Evolutionary conservation across 2,329 filamentous ascomycete species (phyloP), one percentile per base, ranked within the genome.

Genomic region (Fusarium sp.): DNA sequence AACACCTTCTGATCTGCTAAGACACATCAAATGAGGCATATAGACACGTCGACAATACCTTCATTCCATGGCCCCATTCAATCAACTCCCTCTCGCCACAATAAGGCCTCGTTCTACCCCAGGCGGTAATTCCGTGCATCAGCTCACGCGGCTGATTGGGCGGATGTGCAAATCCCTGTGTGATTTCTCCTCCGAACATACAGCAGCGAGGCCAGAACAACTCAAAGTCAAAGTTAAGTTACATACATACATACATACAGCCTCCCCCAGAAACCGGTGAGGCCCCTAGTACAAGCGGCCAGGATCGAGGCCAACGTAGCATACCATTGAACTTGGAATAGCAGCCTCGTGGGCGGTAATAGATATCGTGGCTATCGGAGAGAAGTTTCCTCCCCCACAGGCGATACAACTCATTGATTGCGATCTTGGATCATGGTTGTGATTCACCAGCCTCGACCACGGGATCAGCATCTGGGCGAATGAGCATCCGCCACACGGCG

Each of bases 401-500:
- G 44, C 41, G 23, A 56, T 53, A 46, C 41, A 59, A 46, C 53
- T 48, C 64, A 49, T 57, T 48, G 53, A 53, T 42, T 61, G 30
- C 49, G 49, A 64, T 54, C 50, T 38, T 50, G 49, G 27, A 54
- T 46, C 52, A 37, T 44, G 67, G 58, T 50, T 58, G 23, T 59
- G 53, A 41, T 18, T 61, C 48, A 52, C 48, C 46, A 69, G 69
- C 63, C 60, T 70, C 52, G 59, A 58, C 54, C 59, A 58, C 35
- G 40, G 60, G 48, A 61, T 26, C 62, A 50, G 59, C 15, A 15
- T 26, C 20, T 58, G 26, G 63, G 38, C 75, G 73, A 76, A 76
- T 76, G 54, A 72, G 71, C 55, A 30, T 40, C 30, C 73, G 75
- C 75, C 75, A 76, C 75, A 76, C 72, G 55, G 63, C 74, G 63